Base-by-base conservation (phyloP, 805 yeast species). In the Lipomyces oligophaga region DNA sequence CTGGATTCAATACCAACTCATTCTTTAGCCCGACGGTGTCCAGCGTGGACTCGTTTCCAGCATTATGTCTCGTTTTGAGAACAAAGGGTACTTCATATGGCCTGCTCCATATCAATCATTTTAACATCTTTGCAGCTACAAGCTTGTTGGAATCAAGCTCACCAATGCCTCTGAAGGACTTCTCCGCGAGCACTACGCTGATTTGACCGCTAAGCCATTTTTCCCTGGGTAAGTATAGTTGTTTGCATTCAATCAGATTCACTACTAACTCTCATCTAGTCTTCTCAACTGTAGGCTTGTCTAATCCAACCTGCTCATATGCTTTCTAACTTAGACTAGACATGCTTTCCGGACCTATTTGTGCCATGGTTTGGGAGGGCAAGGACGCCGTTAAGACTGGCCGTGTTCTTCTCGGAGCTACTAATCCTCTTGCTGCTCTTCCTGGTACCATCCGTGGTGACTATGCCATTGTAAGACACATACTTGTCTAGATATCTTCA, bases 371-470 rank as follows among this genome's bases (percentile, higher is more conserved):
- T 64, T 93, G 99, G 99, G 97, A 93, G 76, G 99, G 99, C 75
- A 93, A 89, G 79, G 97, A 93, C 68, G 98, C 81, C 71, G 98
- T 93, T 73, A 89, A 90, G 78, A 95, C 86, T 73, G 98, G 98
- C 72, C 85, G 99, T 77, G 82, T 78, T 65, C 82, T 93, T 71
- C 81, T 93, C 66, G 99, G 99, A 76, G 97, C 98, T 63, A 93
- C 98, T 73, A 90, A 93, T 85, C 98, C 99, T 70, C 78, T 83
- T 70, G 81, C 79, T 64, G 85, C 96, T 63, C 90, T 95, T 61
- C 97, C 97, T 73, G 99, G 99, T 73, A 93, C 99, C 75, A 93
- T 93, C 80, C 88, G 99, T 79, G 97, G 96, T 72, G 99, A 93
- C 77, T 93, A 74, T 63, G 98, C 97, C 71, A 76, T 93, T 65